Evolutionary conservation across 306 rosid species (phyloP), one percentile per base, ranked within the genome.

Genomic region (Castanea mollissima): DNA sequence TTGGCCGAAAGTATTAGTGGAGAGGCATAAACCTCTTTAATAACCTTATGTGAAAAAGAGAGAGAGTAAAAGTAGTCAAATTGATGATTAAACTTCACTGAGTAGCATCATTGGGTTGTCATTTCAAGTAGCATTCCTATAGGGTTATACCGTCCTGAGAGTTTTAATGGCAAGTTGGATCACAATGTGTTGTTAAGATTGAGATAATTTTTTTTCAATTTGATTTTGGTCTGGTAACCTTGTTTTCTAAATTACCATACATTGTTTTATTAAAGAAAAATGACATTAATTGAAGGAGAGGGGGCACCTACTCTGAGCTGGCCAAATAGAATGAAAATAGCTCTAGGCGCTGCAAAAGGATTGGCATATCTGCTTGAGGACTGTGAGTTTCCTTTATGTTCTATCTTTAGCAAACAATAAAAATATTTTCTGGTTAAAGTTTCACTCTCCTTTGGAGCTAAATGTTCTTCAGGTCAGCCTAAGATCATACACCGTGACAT

Each of bases 281-380:
- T 55, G 31, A 32, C 20, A 49, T 73, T 21, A 21, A 21, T 21
- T 68, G 46, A 83, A 85, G 85, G 88, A 78, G 55, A 63, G 31
- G 81, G 55, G 73, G 75, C 32, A 31, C 69, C 83, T 19, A 74
- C 85, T 55, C 70, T 85, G 83, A 16, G 38, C 51, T 85, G 85
- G 83, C 59, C 75, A 44, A 78, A 73, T 41, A 74, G 88, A 81
- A 78, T 70, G 81, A 81, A 64, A 20, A 77, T 85, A 18, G 88
- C 88, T 75, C 46, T 65, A 55, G 88, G 88, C 54, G 46, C 88
- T 78, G 88, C 88, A 46, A 85, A 74, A 78, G 85, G 83, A 81
- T 76, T 81, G 81, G 78, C 88, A 25, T 85, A 85, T 85, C 83
- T 85, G 78, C 88, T 70, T 1, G 83, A 81, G 78, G 88, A 85